Evolutionary conservation across 345 rosid species (phyloP).

Genomic region (Draba incana): DNA sequence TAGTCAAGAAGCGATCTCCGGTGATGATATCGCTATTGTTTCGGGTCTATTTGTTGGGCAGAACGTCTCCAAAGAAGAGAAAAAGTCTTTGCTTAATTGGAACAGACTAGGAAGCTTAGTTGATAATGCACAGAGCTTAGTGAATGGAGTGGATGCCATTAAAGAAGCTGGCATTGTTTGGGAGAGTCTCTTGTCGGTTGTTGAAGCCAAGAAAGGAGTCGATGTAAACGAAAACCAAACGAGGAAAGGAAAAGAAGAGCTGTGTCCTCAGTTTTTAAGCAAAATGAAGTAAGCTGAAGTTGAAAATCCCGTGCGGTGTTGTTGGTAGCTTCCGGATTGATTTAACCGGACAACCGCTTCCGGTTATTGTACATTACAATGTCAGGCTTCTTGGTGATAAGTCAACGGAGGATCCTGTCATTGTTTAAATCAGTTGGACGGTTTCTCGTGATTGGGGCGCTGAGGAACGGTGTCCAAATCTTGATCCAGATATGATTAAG

Average conservation of each 20-base stretch:
- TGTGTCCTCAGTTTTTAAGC: constrained; percentile 87
- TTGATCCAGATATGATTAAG: constrained; percentile 65
- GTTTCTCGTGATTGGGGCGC: constrained; percentile 92
- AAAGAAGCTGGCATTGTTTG: constrained; percentile 92
- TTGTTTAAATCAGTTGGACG: constrained; percentile 97
- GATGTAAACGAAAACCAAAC: constrained; percentile 54
- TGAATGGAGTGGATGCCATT: constrained; percentile 82
- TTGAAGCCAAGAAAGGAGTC: constrained; percentile 64
- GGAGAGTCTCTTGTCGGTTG: constrained; percentile 69
- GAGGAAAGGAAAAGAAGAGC: constrained; percentile 57
- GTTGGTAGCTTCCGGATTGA: constrained; percentile 87
- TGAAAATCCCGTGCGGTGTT: constrained; percentile 89
- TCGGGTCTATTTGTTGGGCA: constrained; percentile 58
- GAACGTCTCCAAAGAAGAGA: constrained; percentile 70
- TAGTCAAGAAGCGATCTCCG: constrained; percentile 63
- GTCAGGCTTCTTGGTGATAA: constrained; percentile 97
- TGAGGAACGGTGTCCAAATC: constrained; percentile 95
- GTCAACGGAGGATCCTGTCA: constrained; percentile 93
- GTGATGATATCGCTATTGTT: constrained; percentile 45
- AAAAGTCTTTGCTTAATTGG: constrained; percentile 75
- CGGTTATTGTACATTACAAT: constrained; percentile 91
- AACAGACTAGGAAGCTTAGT: constrained; percentile 59
- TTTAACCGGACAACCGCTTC: constrained; percentile 88
- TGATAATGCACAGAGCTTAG: constrained; percentile 65
- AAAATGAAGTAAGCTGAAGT: constrained; percentile 63